phyloP scores from a whole-genome alignment of 495 filamentous ascomycete species.

The Penicillium silybi region DNA sequence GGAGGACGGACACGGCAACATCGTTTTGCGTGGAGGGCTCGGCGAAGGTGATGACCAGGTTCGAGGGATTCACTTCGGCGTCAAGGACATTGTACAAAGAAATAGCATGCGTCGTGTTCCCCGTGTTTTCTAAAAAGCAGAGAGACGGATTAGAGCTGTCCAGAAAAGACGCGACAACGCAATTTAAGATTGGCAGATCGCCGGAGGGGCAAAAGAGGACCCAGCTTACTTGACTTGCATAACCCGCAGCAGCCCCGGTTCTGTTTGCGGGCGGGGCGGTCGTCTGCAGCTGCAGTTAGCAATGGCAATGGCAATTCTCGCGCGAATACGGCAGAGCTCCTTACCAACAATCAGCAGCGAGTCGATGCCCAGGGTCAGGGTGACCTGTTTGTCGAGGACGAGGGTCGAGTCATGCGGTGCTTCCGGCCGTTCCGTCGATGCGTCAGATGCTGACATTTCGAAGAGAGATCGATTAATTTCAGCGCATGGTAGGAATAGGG shows the following conservation, averaged over 20 bases:
- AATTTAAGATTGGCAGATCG: slow-evolving; percentile 13
- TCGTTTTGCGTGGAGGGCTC: slow-evolving; percentile 49
- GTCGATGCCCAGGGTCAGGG: slow-evolving; percentile 60
- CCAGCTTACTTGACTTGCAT: slow-evolving; percentile 31
- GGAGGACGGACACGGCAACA: slow-evolving; percentile 54
- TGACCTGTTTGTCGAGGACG: slow-evolving; percentile 54
- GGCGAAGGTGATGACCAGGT: slow-evolving; percentile 76
- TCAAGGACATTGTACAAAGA: slow-evolving; percentile 83
- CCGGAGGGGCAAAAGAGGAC: slow-evolving; percentile 6
- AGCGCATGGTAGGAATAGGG: slow-evolving; percentile 7
- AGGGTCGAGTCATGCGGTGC: slow-evolving; percentile 42
- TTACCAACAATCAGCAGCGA: slow-evolving; percentile 62
- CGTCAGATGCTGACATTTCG: slow-evolving; percentile 26
- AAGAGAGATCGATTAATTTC: neutral
- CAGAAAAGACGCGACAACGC: neutral
- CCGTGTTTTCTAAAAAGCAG: slow-evolving; percentile 17
- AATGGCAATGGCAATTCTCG: neutral
- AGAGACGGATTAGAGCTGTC: slow-evolving; percentile 13
- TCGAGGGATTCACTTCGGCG: slow-evolving; percentile 58
- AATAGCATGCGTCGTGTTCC: slow-evolving; percentile 50
- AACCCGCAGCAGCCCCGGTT: slow-evolving; percentile 38
- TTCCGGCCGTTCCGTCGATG: slow-evolving; percentile 20
- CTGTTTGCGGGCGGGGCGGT: slow-evolving; percentile 29
- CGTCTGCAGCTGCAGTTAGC: slow-evolving; percentile 19
- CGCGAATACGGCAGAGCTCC: neutral